These are phyloP conservation scores for Forsythia suspensa DNA, from an alignment of 257 asterid genomes.

Conservation along the genomic window DNA sequence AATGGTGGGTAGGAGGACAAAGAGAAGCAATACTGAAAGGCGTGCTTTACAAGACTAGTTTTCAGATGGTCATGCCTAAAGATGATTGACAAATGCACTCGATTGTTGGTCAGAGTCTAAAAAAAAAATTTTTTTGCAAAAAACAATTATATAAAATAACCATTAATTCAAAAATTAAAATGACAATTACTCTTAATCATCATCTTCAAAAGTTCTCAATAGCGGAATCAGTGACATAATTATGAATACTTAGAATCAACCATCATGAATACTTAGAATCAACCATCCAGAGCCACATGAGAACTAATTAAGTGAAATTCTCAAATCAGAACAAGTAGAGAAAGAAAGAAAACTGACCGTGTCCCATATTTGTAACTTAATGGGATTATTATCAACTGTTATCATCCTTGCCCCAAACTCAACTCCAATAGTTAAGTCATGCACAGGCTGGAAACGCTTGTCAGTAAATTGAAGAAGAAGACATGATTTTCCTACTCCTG, in stretches of 20 bases:
- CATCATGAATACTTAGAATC: not conserved
- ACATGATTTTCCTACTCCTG: slow-evolving; percentile 65
- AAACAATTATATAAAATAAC: too few species aligned
- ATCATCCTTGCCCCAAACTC: slow-evolving; percentile 65
- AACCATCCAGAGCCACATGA: not conserved
- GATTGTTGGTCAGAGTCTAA: slow-evolving; percentile 4
- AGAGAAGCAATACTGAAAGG: not conserved
- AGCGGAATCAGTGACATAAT: not conserved
- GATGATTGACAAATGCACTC: not conserved
- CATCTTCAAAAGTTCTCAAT: slow-evolving; percentile 1
- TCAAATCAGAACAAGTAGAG: not conserved
- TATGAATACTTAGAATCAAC: not conserved
- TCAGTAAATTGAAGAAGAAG: slow-evolving; percentile 62
- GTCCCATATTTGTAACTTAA: slow-evolving; percentile 64
- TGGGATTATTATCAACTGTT: slow-evolving; percentile 55
- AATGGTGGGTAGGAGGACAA: not conserved
- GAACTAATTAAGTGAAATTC: slow-evolving; percentile 4
- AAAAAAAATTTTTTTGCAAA: too few species aligned
- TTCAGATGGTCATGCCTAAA: not conserved
- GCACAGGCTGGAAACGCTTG: slow-evolving; percentile 68
- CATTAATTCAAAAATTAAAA: too few species aligned
- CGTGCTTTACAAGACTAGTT: slow-evolving; percentile 3
- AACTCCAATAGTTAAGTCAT: slow-evolving; percentile 62
- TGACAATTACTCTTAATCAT: not conserved
- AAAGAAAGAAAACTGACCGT: slow-evolving; percentile 35